Conservation (phyloP, 1,139 yeast species). For the Kodamaea plutei region DNA sequence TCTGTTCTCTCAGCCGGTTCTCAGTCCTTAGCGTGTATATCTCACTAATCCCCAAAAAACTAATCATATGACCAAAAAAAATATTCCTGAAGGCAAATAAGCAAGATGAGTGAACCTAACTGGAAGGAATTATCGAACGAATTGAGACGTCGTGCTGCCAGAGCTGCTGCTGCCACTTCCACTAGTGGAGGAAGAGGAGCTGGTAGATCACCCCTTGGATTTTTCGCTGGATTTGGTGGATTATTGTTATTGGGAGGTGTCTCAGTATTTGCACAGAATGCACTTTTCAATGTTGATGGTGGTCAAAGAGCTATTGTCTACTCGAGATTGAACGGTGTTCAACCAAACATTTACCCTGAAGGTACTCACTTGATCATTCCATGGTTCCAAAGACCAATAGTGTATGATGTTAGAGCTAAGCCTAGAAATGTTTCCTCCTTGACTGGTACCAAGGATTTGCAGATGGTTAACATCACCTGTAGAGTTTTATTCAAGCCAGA, state of each 20-base stretch:
- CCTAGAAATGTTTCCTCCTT: constrained; percentile 96
- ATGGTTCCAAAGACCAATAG: constrained; percentile 90
- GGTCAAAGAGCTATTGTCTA: constrained; percentile 97
- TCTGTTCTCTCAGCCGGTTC: no score
- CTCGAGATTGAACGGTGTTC: constrained; percentile 84
- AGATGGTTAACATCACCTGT: constrained; percentile 98
- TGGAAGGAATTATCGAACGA: constrained; percentile 69
- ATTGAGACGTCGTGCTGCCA: constrained; percentile 47
- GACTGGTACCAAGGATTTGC: constrained; percentile 97
- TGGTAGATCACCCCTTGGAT: constrained; percentile 52
- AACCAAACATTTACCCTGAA: constrained; percentile 80
- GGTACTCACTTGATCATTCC: constrained; percentile 96
- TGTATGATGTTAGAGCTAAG: constrained; percentile 94
- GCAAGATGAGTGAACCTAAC: constrained; percentile 54
- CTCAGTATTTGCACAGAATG: constrained; percentile 60
- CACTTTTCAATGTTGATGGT: constrained; percentile 95
- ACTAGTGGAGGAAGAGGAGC: constrained; percentile 38
- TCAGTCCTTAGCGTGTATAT: no score
- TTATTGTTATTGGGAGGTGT: constrained; percentile 70
- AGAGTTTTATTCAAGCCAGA: constrained; percentile 93
- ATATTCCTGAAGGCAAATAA: no score
- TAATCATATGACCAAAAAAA: no score
- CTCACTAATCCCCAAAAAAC: no score
- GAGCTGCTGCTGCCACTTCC: constrained; percentile 39
- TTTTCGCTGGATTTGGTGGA: constrained; percentile 79